phyloP scores from a whole-genome alignment of 129 eudicot genomes.

The Escallonia herrerae region DNA sequence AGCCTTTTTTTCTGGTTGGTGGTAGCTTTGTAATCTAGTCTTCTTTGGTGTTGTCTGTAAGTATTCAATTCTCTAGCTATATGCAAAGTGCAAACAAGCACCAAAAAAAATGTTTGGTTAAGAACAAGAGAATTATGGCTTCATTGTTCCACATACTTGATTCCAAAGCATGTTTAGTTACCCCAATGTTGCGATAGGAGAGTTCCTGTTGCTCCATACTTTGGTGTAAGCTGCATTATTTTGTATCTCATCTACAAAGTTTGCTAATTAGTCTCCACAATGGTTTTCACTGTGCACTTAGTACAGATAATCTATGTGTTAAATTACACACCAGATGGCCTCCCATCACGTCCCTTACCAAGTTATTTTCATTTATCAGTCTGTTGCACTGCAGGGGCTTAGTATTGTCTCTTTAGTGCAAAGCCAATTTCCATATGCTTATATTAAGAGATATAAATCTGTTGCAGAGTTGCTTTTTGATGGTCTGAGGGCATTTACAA shows the following conservation, averaged over 20 bases:
- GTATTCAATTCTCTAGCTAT: constrained; percentile 1
- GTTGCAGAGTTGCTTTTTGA: constrained; percentile 63
- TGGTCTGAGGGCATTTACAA: constrained; percentile 70
- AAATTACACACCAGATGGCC: neutral
- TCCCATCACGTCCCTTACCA: neutral
- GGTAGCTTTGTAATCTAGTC: neutral
- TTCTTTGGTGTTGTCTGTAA: neutral
- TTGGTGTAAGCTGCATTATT: too few species aligned
- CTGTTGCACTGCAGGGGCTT: too few species aligned
- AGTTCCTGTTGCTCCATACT: too few species aligned
- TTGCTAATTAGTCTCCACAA: too few species aligned
- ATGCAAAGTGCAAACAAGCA: neutral
- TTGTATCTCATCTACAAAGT: too few species aligned
- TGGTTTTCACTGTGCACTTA: too few species aligned
- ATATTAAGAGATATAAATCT: constrained; percentile 3
- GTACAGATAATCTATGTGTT: neutral
- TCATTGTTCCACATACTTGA: neutral
- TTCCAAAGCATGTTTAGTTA: too few species aligned
- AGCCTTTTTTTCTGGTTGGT: neutral
- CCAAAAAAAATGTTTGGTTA: neutral
- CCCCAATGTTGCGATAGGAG: too few species aligned
- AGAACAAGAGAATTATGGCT: neutral
- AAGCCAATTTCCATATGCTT: neutral
- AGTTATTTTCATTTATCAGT: too few species aligned
- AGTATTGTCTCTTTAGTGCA: constrained; percentile 1